These are phyloP conservation scores for Neostapfia colusana DNA, from an alignment of 176 grass and related monocot genomes.

Conservation along the genomic window DNA sequence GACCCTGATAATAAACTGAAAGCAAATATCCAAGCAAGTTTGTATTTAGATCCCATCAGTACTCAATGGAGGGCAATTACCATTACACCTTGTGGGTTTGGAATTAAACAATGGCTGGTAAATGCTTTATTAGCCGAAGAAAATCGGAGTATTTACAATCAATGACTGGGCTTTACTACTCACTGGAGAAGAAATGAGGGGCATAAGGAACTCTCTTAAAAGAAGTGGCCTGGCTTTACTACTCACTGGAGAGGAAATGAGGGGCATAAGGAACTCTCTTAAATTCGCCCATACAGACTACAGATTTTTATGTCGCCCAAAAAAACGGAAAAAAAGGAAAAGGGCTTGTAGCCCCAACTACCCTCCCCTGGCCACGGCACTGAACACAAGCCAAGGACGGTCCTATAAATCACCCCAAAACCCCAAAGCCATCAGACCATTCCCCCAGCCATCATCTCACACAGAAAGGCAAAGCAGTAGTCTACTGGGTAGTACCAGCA, in stretches of 20 bases:
- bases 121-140: background rate
- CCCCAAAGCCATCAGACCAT: background rate
- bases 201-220: too few relatives aligned
- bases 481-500: background rate
- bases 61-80: background rate
- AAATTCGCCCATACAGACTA: background rate
- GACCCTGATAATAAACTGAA: background rate
- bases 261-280: background rate
- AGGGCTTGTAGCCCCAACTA: slow-evolving; percentile 14
- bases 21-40: background rate
- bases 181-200: too few relatives aligned
- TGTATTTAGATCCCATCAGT: background rate
- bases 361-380: background rate
- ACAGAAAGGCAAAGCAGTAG: background rate
- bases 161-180: too few relatives aligned
- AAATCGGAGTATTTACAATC: background rate
- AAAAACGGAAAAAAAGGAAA: slow-evolving; percentile 5
- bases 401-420: slow-evolving; percentile 50
- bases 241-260: background rate
- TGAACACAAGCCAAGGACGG: background rate
- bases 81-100: background rate
- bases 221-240: background rate
- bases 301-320: background rate
- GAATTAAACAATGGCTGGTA: background rate
- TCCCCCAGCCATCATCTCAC: background rate